phyloP scores from a whole-genome alignment of 208 protist genomes.

The Acanthamoeba castellanii region DNA sequence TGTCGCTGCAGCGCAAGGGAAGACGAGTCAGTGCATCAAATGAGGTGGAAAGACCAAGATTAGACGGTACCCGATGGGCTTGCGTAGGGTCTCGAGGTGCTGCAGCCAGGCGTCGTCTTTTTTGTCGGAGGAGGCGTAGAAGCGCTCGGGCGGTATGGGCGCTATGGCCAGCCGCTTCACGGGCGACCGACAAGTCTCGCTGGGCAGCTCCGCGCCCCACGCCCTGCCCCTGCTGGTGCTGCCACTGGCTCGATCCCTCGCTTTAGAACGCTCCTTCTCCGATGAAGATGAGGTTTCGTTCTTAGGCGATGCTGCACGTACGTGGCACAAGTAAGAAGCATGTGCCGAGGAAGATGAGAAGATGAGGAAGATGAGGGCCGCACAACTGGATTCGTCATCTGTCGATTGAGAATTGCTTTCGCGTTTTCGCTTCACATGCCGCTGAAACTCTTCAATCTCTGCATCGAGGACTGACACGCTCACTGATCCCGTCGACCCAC shows the following conservation, averaged over 20 bases:
- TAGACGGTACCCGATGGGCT: background rate
- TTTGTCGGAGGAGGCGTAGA: background rate
- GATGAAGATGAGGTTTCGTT: too few relatives aligned
- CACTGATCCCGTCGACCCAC: background rate
- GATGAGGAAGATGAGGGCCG: background rate
- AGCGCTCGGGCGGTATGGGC: conserved; percentile 15
- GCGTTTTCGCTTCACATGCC: background rate
- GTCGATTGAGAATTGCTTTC: background rate
- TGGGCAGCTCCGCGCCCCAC: background rate
- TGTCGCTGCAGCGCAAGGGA: background rate
- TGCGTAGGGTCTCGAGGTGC: background rate
- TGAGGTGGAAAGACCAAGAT: background rate
- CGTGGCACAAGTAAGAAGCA: background rate
- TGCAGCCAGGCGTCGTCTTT: background rate
- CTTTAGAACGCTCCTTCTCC: background rate
- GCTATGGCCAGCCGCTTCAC: background rate
- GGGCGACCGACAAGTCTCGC: background rate
- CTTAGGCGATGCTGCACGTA: background rate
- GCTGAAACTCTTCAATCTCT: background rate
- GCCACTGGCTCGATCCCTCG: background rate
- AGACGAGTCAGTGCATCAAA: background rate
- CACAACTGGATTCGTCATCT: background rate
- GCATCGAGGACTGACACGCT: background rate
- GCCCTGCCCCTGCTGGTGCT: too few relatives aligned
- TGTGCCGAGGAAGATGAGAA: background rate